phyloP scores from a whole-genome alignment of 2,329 filamentous ascomycete genomes.

The Eutypa lata region DNA sequence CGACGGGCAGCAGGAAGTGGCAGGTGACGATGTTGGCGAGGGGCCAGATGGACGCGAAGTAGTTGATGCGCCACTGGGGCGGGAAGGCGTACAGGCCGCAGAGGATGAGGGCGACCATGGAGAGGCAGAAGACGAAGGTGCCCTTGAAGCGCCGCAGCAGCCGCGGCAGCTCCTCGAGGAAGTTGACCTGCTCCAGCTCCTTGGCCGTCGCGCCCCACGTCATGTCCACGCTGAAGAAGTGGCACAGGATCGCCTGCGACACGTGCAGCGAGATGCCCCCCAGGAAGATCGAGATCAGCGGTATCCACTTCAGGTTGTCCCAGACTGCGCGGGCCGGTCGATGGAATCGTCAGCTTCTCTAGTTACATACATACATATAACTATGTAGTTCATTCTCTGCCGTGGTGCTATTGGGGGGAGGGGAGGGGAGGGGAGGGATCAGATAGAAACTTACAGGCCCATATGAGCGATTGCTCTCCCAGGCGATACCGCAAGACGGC shows the following conservation, averaged over 20 bases:
- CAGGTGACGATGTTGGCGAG: constrained; percentile 47
- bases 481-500: constrained; percentile 59
- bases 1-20: constrained; percentile 58
- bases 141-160: constrained; percentile 30
- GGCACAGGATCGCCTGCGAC: constrained; percentile 36
- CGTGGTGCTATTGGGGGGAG: neutral
- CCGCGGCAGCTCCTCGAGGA: constrained; percentile 29
- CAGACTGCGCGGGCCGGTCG: constrained; percentile 36
- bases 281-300: constrained; percentile 39
- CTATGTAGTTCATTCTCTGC: constrained; percentile 4
- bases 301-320: constrained; percentile 52
- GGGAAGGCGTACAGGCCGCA: constrained; percentile 27
- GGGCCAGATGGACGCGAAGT: constrained; percentile 59
- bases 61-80: constrained; percentile 50
- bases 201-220: constrained; percentile 32
- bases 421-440: neutral
- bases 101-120: constrained; percentile 26
- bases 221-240: constrained; percentile 43
- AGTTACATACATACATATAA: neutral
- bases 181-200: constrained; percentile 31
- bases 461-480: constrained; percentile 45
- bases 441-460: constrained; percentile 32
- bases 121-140: constrained; percentile 26
- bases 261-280: constrained; percentile 42
- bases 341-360: constrained; percentile 5